These are phyloP conservation scores for Scedosporium dehoogii DNA, from an alignment of 2,329 filamentous ascomycete genomes.

Conservation along the genomic window DNA sequence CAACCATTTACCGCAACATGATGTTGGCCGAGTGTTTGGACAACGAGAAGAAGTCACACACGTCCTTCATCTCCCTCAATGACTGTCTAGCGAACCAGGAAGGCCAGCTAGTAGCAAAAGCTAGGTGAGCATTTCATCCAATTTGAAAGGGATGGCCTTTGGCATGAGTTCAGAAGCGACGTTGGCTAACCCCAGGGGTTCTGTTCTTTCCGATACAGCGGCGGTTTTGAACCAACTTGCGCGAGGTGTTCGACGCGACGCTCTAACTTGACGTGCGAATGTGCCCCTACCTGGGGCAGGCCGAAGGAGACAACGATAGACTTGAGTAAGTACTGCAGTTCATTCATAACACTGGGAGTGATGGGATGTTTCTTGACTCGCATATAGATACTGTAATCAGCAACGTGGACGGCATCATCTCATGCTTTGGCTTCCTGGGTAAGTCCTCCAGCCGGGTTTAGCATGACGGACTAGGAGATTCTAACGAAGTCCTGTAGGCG, in stretches of 20 bases:
- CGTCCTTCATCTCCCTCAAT: slow-evolving; percentile 1
- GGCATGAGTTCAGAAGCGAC: background rate
- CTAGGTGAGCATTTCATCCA: background rate
- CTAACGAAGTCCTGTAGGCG: background rate
- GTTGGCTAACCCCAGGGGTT: background rate
- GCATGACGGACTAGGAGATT: background rate
- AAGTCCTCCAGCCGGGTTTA: background rate
- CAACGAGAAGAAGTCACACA: background rate
- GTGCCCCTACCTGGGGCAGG: background rate
- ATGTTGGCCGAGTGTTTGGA: slow-evolving; percentile 4
- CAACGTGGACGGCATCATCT: slow-evolving; percentile 1
- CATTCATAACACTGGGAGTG: background rate
- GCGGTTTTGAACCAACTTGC: background rate
- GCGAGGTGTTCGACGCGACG: background rate
- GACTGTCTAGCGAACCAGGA: slow-evolving; percentile 4
- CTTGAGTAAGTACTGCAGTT: background rate
- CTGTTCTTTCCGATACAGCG: background rate
- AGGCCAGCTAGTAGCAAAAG: background rate
- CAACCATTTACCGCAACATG: background rate
- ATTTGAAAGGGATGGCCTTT: background rate
- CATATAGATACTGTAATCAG: slow-evolving; percentile 1
- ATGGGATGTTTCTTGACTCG: too few relatives aligned
- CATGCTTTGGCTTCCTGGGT: slow-evolving; percentile 1
- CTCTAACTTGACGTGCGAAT: slow-evolving; percentile 1
- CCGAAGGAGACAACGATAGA: background rate